Evolutionary conservation across 306 rosid genomes (phyloP).

Genomic region (Begonia peltatifolia): DNA sequence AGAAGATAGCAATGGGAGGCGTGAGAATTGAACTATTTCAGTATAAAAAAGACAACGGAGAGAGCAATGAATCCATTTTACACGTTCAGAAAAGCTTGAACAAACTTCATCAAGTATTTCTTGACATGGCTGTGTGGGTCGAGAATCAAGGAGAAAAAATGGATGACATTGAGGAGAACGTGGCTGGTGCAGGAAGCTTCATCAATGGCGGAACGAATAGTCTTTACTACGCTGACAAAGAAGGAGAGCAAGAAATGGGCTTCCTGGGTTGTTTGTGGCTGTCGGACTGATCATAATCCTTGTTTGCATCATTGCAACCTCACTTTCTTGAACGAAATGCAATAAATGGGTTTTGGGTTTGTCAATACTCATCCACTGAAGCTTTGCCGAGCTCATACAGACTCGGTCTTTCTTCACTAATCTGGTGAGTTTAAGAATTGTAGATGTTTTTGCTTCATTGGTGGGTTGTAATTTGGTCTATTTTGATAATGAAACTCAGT

Average conservation of each 20-base stretch:
- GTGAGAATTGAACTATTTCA: conserved; percentile 44
- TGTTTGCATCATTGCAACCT: conserved; percentile 41
- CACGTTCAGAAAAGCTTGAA: conserved; percentile 79
- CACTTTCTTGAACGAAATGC: conserved; percentile 27
- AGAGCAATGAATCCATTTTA: conserved; percentile 61
- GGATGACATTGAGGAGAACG: conserved; percentile 77
- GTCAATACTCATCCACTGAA: conserved; percentile 4
- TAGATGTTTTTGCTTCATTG: too few relatives aligned
- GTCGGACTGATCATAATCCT: conserved; percentile 35
- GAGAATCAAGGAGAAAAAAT: conserved; percentile 70
- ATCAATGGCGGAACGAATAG: conserved; percentile 61
- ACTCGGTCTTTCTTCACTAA: neutral
- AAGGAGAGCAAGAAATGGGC: conserved; percentile 37
- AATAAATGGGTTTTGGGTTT: neutral
- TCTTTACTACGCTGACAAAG: conserved; percentile 51
- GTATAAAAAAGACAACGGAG: conserved; percentile 52
- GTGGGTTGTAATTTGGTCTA: too few relatives aligned
- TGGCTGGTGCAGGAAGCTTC: conserved; percentile 39
- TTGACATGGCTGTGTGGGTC: conserved; percentile 88
- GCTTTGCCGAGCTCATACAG: conserved; percentile 17
- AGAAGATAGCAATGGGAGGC: conserved; percentile 51
- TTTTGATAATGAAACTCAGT: too few relatives aligned
- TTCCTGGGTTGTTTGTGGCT: conserved; percentile 38
- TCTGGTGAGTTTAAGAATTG: too few relatives aligned
- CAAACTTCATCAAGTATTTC: conserved; percentile 85